Evolutionary conservation across 2,329 filamentous ascomycete genomes (phyloP).

Genomic region (Shiraia sp.): DNA sequence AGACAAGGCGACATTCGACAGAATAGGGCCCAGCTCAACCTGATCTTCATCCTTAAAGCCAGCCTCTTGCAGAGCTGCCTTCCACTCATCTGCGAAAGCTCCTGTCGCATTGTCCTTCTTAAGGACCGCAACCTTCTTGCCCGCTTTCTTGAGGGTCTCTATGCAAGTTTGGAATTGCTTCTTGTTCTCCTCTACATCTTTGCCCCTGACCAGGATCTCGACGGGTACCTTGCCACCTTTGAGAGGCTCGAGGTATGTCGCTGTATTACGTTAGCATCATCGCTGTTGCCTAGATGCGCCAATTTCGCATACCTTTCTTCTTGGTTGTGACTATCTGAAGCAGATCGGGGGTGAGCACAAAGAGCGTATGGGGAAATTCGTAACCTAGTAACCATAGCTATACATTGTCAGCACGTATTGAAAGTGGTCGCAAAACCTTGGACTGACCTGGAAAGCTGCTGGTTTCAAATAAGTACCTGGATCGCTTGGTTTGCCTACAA

Average conservation of each 20-base stretch:
- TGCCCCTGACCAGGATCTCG: slow-evolving; percentile 88
- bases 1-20: slow-evolving; percentile 83
- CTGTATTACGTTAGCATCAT: slow-evolving; percentile 56
- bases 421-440: slow-evolving; percentile 2
- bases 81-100: slow-evolving; percentile 96
- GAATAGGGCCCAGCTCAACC: slow-evolving; percentile 79
- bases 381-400: slow-evolving; percentile 99
- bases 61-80: slow-evolving; percentile 71
- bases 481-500: slow-evolving; percentile 90
- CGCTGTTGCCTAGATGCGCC: neutral
- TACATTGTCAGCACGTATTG: slow-evolving; percentile 26
- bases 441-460: slow-evolving; percentile 87
- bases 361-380: slow-evolving; percentile 94
- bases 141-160: slow-evolving; percentile 83
- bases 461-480: slow-evolving; percentile 88
- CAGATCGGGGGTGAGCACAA: slow-evolving; percentile 85
- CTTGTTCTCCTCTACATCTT: slow-evolving; percentile 87
- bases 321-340: slow-evolving; percentile 93
- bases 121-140: slow-evolving; percentile 88
- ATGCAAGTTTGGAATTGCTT: slow-evolving; percentile 85
- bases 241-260: slow-evolving; percentile 88
- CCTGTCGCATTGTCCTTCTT: slow-evolving; percentile 83
- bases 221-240: slow-evolving; percentile 91
- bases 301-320: slow-evolving; percentile 76
- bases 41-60: slow-evolving; percentile 85